phyloP scores from a whole-genome alignment of 2,329 filamentous ascomycete genomes.

The Colletotrichum australisinense region DNA sequence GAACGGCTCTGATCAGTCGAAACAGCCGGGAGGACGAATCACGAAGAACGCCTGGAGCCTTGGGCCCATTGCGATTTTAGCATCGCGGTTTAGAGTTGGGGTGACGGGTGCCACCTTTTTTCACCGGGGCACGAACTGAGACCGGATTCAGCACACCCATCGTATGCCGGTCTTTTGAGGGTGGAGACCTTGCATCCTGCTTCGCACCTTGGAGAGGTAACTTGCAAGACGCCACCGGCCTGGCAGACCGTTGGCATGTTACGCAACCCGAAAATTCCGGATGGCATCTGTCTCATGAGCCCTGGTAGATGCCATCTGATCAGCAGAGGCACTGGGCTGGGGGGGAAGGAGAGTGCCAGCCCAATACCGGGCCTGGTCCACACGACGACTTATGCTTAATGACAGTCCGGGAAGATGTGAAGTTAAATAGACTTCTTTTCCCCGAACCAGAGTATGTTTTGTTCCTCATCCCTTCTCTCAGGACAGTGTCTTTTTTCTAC shows the following conservation, averaged over 20 bases:
- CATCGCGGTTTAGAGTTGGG: background rate
- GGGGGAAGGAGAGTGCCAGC: too few relatives aligned
- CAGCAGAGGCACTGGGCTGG: background rate
- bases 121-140: slow-evolving; percentile 17
- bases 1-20: slow-evolving; percentile 34
- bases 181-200: slow-evolving; percentile 16
- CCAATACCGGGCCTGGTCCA: background rate
- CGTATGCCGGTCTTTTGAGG: background rate
- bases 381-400: slow-evolving; percentile 28
- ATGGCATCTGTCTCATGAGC: slow-evolving; percentile 24
- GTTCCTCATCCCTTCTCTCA: slow-evolving; percentile 28
- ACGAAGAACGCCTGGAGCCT: background rate
- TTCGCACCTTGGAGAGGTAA: background rate
- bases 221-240: background rate
- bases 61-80: background rate
- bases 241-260: background rate
- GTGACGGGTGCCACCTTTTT: slow-evolving; percentile 31
- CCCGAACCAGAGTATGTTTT: slow-evolving; percentile 15
- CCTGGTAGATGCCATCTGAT: slow-evolving; percentile 26
- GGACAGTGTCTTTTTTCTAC: slow-evolving; percentile 21
- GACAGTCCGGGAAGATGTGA: background rate
- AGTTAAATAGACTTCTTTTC: slow-evolving; percentile 24
- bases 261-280: background rate
- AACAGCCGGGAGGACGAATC: slow-evolving; percentile 24
- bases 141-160: slow-evolving; percentile 23